Conservation (phyloP, 2,329 filamentous ascomycete genomes). For the Scedosporium dehoogii region DNA sequence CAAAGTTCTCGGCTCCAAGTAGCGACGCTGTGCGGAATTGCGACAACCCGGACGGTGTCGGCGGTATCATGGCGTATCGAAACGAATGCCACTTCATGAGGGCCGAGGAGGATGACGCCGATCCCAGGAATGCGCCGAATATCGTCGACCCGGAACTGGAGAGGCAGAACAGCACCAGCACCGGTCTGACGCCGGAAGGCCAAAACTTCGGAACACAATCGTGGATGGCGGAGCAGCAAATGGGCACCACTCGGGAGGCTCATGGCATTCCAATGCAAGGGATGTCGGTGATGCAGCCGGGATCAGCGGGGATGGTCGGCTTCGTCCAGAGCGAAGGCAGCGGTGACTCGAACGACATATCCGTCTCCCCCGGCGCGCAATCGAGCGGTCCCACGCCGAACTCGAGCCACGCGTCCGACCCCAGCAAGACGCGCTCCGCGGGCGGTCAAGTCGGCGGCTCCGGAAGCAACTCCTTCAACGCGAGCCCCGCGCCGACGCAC, state of each 20-base stretch:
- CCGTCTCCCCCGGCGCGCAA: constrained; percentile 37
- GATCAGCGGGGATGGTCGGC: constrained; percentile 20
- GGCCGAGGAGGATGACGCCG: constrained; percentile 27
- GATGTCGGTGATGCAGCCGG: constrained; percentile 25
- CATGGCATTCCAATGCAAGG: constrained; percentile 9
- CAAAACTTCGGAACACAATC: constrained; percentile 19
- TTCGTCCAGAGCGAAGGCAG: constrained; percentile 32
- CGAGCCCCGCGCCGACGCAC: constrained; percentile 38
- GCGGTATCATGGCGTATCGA: constrained; percentile 33
- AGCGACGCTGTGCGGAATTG: constrained; percentile 12
- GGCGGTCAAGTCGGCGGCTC: constrained; percentile 26
- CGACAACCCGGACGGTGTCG: constrained; percentile 23
- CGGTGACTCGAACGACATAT: constrained; percentile 35
- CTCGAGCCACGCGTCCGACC: constrained; percentile 32
- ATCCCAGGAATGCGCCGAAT: constrained; percentile 27
- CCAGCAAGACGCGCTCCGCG: constrained; percentile 15
- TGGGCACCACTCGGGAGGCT: not conserved
- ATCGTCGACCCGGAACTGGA: constrained; percentile 27
- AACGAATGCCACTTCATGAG: constrained; percentile 35
- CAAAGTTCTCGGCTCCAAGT: not conserved
- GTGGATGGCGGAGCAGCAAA: constrained; percentile 31
- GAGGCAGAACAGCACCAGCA: constrained; percentile 18
- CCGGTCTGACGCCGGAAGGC: constrained; percentile 13
- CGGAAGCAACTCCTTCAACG: constrained; percentile 36
- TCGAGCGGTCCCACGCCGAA: constrained; percentile 51